These are phyloP conservation scores for Moniliella sp. DNA, from an alignment of 1,284 basidiomycete species.

Conservation along the genomic window DNA sequence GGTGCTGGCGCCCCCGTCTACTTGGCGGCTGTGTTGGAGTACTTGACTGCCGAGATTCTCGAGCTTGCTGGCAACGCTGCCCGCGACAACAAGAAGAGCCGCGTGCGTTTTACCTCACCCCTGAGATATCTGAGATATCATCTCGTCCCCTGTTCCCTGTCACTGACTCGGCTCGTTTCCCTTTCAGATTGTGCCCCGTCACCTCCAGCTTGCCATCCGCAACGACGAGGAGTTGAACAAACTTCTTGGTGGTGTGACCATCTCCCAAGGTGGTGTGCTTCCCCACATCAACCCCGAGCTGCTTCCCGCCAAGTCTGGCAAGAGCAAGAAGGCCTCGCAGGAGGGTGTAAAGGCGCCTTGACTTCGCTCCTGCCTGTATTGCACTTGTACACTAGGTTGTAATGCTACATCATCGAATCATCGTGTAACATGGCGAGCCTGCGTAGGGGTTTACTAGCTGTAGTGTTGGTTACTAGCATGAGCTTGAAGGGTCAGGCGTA, in stretches of 20 bases:
- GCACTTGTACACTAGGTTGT: no score
- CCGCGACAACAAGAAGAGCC: slow-evolving; percentile 22
- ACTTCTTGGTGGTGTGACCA: slow-evolving; percentile 60
- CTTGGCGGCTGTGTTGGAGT: slow-evolving; percentile 57
- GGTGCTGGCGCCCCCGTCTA: slow-evolving; percentile 44
- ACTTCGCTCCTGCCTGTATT: no score
- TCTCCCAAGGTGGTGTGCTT: slow-evolving; percentile 75
- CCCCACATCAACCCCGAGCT: slow-evolving; percentile 51
- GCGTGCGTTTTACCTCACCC: no score
- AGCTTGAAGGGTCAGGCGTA: no score
- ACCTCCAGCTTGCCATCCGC: slow-evolving; percentile 68
- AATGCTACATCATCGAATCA: no score
- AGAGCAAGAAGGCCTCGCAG: slow-evolving; percentile 36
- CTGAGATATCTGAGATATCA: no score
- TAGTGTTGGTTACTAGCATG: no score
- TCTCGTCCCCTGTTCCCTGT: no score
- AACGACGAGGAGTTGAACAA: slow-evolving; percentile 42
- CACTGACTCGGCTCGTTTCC: no score
- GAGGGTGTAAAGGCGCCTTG: no score
- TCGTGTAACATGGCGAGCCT: no score
- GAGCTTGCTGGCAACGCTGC: slow-evolving; percentile 60
- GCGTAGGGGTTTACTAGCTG: no score
- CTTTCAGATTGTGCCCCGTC: slow-evolving; percentile 57
- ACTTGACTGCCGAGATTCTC: slow-evolving; percentile 61
- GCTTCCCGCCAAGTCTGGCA: slow-evolving; percentile 48